phyloP scores from a whole-genome alignment of 2,329 filamentous ascomycete genomes.

The Macrophomina tecta region DNA sequence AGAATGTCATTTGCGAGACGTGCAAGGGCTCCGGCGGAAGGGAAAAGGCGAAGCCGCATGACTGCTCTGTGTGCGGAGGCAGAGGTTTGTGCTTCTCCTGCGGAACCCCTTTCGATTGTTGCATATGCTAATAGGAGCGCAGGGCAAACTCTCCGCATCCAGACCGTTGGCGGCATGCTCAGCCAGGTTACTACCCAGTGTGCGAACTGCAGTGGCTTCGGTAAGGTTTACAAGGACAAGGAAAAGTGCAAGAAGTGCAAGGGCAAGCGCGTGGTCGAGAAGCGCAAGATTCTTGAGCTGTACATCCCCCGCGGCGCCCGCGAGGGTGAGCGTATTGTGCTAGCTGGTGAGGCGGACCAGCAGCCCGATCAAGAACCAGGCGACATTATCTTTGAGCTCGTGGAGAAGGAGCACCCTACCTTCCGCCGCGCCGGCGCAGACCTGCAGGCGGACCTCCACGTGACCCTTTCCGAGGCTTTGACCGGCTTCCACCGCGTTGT shows the following conservation, averaged over 20 bases:
- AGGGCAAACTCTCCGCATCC: conserved; percentile 61
- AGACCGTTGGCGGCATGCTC: conserved; percentile 61
- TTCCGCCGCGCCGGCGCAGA: conserved; percentile 87
- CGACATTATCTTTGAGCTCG: conserved; percentile 88
- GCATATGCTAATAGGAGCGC: conserved; percentile 32
- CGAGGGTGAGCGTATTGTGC: conserved; percentile 84
- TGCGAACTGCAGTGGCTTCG: conserved; percentile 82
- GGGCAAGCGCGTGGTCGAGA: conserved; percentile 82
- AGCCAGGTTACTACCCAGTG: conserved; percentile 76
- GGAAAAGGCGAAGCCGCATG: conserved; percentile 83
- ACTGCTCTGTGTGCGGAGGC: conserved; percentile 85
- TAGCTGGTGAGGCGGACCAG: conserved; percentile 95
- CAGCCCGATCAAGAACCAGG: conserved; percentile 86
- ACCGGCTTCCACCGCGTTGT: conserved; percentile 90
- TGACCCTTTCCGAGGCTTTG: conserved; percentile 83
- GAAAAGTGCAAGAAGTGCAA: conserved; percentile 99
- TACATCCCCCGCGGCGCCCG: conserved; percentile 86
- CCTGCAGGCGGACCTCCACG: conserved; percentile 78
- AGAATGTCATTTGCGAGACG: conserved; percentile 84
- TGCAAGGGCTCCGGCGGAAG: conserved; percentile 93
- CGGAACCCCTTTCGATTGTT: neutral
- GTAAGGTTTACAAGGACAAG: conserved; percentile 90
- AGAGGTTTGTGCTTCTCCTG: conserved; percentile 56
- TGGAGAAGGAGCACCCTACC: conserved; percentile 78
- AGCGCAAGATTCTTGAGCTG: conserved; percentile 93